Base-by-base conservation (phyloP, 441 rosid species). In the Codiaeum variegatum region DNA sequence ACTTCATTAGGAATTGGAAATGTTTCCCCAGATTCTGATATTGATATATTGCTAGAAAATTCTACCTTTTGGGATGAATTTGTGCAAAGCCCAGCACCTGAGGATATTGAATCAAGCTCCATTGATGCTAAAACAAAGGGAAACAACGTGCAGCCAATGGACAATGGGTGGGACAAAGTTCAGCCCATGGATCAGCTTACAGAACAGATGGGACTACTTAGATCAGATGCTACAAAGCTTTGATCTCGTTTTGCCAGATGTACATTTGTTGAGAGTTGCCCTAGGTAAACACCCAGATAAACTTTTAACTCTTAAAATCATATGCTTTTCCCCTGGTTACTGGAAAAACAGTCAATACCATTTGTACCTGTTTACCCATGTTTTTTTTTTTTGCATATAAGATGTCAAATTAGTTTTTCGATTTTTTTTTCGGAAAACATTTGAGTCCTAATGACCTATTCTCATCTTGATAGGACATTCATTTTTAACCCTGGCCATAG, bases 121-220 rank as follows among this genome's bases (percentile, higher is more conserved):
- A 69, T 66, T 64, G 91, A 88, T 32, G 77, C 7, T 66, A 42
- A 75, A 72, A 42, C 72, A n/a, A 66, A 60, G 47, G 86, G 71
- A 32, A 73, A 71, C 7, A 85, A 77, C 66, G 69, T 74, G 66
- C 84, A 77, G 81, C 55, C 67, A 44, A 72, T 11, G 40, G 87
- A 81, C 54, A 81, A 81, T 32, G 85, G 79, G 62, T 77, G 91
- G 89, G 83, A 83, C 68, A 82, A 81, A 69, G 40, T 75, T 47
- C 80, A 84, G 77, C 82, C 77, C 73, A 66, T 90, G 91, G 90
- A 89, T 81, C 80, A 88, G 62, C 92, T 91, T 21, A 87, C 97
- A 3, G 91, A 83, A 80, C 90, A 89, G 76, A 89, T 95, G 97
- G 91, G 85, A 62, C 95, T 79, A 78, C 89, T 93, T 58, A 71